Evolutionary conservation across 768 basidiomycete genomes (phyloP), one percentile per base, ranked within the genome.

Genomic region (Paxillus rubicundulus): DNA sequence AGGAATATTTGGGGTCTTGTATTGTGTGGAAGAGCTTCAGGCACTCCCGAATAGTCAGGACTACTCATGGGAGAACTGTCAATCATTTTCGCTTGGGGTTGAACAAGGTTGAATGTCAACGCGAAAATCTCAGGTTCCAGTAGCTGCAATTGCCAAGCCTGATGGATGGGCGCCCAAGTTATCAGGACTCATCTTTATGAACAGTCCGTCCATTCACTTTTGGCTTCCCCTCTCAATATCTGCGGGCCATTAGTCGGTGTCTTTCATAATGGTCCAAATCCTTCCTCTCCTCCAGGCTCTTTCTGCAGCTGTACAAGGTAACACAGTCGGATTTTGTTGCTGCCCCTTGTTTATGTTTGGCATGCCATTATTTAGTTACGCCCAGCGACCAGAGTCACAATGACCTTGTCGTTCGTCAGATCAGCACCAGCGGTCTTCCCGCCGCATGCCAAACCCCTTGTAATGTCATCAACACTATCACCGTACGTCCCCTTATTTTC

Each of bases 321-420:
- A 30, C 28, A 52, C 9, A 43, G 53, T 14, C n/a, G 2, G 40
- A 4, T 13, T 12, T 12, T 12, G 3, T 24, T 4, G 17, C 27
- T 18, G 21, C 24, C 32, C 27, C 32, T 17, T n/a, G 9, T 14
- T 34, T 10, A 2, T n/a, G 6, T 24, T 30, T 33, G 51, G 58
- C 40, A 4, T 16, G 5, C n/a, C n/a, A n/a, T n/a, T 36, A 4
- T n/a, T 24, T 12, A 33, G 37, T 45, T 49, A 37, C 27, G 27
- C 32, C 3, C 18, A 4, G 5, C 1, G 12, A 33, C 37, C 9
- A 4, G 34, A 36, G 18, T 42, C 21, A 21, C 34, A 55, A 50
- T 14, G 50, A 47, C 9, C 61, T 66, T 20, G 57, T 28, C n/a
- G 52, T 21, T 41, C 65, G 64, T n/a, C 66, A 68, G 33, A n/a